A percentile compares a stretch with the other conserved stretches of the same genome.
Evolutionary conservation across 768 basidiomycete species (phyloP).

Genomic region (Pulveroboletus sp.): DNA sequence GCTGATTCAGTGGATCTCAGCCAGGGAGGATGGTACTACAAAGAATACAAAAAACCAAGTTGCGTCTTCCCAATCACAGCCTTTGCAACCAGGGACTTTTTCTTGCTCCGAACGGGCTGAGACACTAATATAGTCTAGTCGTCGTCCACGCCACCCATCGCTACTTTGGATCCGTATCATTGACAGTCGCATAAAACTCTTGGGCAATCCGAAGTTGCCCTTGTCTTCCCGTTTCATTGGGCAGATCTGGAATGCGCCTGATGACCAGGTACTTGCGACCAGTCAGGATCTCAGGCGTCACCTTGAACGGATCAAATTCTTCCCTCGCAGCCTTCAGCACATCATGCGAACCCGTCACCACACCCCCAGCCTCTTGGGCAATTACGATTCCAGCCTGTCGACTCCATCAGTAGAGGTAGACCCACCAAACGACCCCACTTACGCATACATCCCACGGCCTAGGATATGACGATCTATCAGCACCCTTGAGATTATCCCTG

Average conservation of each 20-base stretch:
- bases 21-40: no score
- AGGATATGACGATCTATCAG: background rate
- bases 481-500: background rate
- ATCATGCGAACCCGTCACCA: constrained; percentile 68
- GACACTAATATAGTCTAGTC: no score
- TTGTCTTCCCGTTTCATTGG: constrained; percentile 61
- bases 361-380: constrained; percentile 83
- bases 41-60: no score
- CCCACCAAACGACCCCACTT: constrained; percentile 18
- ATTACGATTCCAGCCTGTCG: constrained; percentile 82
- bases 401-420: background rate
- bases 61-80: no score
- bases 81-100: no score
- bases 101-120: no score
- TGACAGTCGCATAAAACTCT: constrained; percentile 84
- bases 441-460: constrained; percentile 88
- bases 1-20: no score
- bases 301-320: constrained; percentile 48
- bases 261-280: constrained; percentile 83
- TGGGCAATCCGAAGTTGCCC: constrained; percentile 78
- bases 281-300: constrained; percentile 66
- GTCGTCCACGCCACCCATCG: no score
- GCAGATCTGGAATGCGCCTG: constrained; percentile 60
- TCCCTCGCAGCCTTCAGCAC: constrained; percentile 37
- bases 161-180: constrained; percentile 61